Base-by-base conservation (phyloP, 192 early-diverging fungal genomes). In the Obelidium mucronatum region DNA sequence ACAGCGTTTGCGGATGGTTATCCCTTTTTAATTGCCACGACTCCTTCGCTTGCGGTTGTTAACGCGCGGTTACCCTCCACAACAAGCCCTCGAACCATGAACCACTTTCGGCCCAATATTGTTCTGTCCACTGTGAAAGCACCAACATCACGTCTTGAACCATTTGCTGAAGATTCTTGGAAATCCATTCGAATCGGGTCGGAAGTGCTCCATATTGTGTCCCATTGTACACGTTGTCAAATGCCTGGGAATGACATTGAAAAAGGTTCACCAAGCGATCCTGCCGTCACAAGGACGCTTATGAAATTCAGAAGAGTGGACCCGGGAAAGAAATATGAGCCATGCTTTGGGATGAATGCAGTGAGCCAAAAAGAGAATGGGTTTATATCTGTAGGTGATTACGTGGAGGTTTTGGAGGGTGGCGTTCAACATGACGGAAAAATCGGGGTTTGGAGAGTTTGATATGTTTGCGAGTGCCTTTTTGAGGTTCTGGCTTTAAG, bases 101-200 rank as follows among this genome's bases (percentile, higher is more conserved):
- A 91, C 74, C 40, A 69, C 33, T 95, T 95, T 83, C 86, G 94
- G 6, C 92, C 94, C 52, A 95, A 95, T 81, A 86, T 95, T 34
- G 81, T 92, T 19, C 11, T 48, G 44, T 48, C 44, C 0, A 6
- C 44, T 15, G 67, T 67, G 13, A 24, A 6, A 31, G 30, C 11
- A 2, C 17, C 93, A 61, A 58, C 79, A 15, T 80, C 82, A 2
- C 22, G 54, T 0, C 60, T 74, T 39, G 40, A 67, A 19, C 81
- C 94, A 6, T 94, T 82, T 69, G 86, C 87, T 74, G 94, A 95
- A 74, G 94, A 95, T 44, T 80, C 78, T 36, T 93, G 91, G 87
- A 85, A 83, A 75, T 64, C 78, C 1, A 77, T 94, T 30, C 79
- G 82, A 39, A 81, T 93, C 8, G 67, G 56, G 3, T 3, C 1